These are phyloP conservation scores for Mucor racemosus DNA, from an alignment of 371 early-diverging fungal genomes.

Conservation along the genomic window DNA sequence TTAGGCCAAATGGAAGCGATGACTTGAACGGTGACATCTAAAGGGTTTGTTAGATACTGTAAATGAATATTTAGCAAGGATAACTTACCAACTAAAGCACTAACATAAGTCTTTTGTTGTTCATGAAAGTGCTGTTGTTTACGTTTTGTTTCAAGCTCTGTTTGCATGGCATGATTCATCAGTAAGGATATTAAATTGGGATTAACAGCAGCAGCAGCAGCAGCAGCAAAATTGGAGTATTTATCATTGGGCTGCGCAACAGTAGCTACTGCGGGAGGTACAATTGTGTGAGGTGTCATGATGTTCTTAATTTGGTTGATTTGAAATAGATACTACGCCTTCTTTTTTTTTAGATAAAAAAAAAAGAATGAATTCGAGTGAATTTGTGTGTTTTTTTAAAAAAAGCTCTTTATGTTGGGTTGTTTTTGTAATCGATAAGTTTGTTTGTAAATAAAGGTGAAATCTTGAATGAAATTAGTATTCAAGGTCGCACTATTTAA, in stretches of 20 bases:
- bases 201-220: constrained; percentile 2
- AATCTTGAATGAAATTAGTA: constrained; percentile 8
- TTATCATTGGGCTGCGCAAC: constrained; percentile 31
- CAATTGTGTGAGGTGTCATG: constrained; percentile 21
- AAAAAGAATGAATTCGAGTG: too few relatives aligned
- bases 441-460: constrained; percentile 14
- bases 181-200: constrained; percentile 24
- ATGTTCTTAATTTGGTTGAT: constrained; percentile 6
- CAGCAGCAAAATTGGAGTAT: constrained; percentile 10
- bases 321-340: background rate
- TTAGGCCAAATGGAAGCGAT: constrained; percentile 63
- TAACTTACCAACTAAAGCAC: constrained; percentile 42
- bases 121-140: constrained; percentile 23
- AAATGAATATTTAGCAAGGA: background rate
- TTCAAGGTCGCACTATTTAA: constrained; percentile 20
- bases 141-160: constrained; percentile 14
- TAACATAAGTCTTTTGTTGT: constrained; percentile 42
- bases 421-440: constrained; percentile 13
- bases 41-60: background rate
- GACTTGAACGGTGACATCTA: constrained; percentile 60
- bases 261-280: constrained; percentile 21
- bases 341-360: background rate
- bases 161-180: constrained; percentile 26
- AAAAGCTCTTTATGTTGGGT: constrained; percentile 4
- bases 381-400: background rate